Evolutionary conservation across 371 early-diverging fungal genomes (phyloP).

Genomic region (Rhizopus stolonifer): DNA sequence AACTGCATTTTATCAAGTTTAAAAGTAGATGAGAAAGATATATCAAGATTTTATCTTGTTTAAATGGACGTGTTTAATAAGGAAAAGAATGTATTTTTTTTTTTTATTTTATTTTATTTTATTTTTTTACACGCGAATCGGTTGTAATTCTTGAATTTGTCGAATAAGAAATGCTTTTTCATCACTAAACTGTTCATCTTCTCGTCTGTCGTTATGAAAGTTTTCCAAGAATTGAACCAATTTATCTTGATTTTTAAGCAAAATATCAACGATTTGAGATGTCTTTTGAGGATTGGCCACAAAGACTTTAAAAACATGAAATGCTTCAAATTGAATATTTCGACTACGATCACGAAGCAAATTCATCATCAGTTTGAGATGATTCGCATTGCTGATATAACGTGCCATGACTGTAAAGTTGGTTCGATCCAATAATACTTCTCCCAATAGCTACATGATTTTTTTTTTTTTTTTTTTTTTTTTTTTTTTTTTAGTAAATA

Average conservation of each 20-base stretch:
- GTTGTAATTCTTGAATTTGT: constrained; percentile 74
- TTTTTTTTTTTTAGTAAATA: too few species aligned
- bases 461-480: too few species aligned
- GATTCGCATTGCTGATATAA: constrained; percentile 90
- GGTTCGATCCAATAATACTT: constrained; percentile 92
- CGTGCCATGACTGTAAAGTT: constrained; percentile 95
- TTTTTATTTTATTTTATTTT: neutral
- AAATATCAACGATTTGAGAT: constrained; percentile 86
- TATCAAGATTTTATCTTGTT: too few species aligned
- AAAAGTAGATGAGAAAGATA: too few species aligned
- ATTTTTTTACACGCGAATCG: constrained; percentile 33
- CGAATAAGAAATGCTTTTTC: constrained; percentile 95
- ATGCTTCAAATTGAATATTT: constrained; percentile 98
- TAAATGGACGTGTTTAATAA: too few species aligned
- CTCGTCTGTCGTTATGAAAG: constrained; percentile 94
- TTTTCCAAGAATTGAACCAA: constrained; percentile 81
- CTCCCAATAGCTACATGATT: constrained; percentile 84
- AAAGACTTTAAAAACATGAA: constrained; percentile 99
- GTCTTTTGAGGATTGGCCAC: constrained; percentile 98
- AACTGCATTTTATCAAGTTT: too few species aligned
- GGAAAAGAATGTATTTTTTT: too few species aligned
- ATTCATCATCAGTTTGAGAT: constrained; percentile 97
- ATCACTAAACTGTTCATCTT: constrained; percentile 97
- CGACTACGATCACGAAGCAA: constrained; percentile 89
- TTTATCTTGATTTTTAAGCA: constrained; percentile 91